A percentile compares a stretch with the other conserved stretches of the same genome.
Conservation (phyloP, 805 yeast genomes). For the Lipomyces sp. region DNA sequence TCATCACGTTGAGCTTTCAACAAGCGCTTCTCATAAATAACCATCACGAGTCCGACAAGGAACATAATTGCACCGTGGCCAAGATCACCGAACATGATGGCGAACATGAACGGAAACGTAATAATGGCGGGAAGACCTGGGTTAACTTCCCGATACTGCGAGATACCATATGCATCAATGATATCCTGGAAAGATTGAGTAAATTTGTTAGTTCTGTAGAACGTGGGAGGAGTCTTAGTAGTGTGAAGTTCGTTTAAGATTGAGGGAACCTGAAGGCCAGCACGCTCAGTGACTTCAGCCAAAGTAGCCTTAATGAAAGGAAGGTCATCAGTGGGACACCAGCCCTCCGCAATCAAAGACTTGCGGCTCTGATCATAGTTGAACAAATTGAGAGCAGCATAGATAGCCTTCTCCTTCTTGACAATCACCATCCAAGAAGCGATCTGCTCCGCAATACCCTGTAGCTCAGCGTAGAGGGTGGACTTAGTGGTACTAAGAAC, state of each 20-base stretch:
- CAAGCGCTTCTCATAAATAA: slow-evolving; percentile 73
- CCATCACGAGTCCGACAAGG: slow-evolving; percentile 71
- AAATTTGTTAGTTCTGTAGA: slow-evolving; percentile 90
- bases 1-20: slow-evolving; percentile 79
- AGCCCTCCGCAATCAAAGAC: slow-evolving; percentile 92
- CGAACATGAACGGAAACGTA: slow-evolving; percentile 98
- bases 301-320: slow-evolving; percentile 67
- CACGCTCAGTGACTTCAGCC: slow-evolving; percentile 62
- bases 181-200: slow-evolving; percentile 91
- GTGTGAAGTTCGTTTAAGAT: slow-evolving; percentile 67
- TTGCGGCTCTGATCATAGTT: slow-evolving; percentile 83
- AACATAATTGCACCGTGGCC: slow-evolving; percentile 92
- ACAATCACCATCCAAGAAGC: slow-evolving; percentile 72
- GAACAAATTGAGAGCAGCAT: slow-evolving; percentile 74
- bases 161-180: slow-evolving; percentile 94
- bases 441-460: slow-evolving; percentile 74
- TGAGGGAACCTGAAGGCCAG: slow-evolving; percentile 52
- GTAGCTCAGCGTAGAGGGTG: slow-evolving; percentile 76
- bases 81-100: slow-evolving; percentile 97
- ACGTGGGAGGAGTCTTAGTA: slow-evolving; percentile 90
- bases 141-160: slow-evolving; percentile 91
- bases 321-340: slow-evolving; percentile 87
- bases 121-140: slow-evolving; percentile 94
- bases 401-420: slow-evolving; percentile 82
- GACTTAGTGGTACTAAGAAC: slow-evolving; percentile 67